phyloP scores from a whole-genome alignment of 768 basidiomycete species.

The Panellus pusillus region DNA sequence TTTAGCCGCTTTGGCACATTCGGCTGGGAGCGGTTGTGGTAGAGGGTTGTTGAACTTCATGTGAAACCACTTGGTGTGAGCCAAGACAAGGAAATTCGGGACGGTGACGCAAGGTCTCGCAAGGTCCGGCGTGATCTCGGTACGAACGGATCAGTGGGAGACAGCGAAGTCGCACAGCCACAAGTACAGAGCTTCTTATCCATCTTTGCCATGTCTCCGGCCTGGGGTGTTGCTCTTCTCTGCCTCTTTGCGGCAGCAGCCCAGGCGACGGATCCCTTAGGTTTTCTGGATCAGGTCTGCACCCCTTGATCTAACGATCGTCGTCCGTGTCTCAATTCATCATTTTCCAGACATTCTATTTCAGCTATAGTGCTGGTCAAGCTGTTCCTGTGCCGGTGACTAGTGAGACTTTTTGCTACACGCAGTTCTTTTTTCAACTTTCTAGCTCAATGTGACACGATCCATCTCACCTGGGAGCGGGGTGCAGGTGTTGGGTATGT shows the following conservation, averaged over 20 bases:
- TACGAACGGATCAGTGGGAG: too few relatives aligned
- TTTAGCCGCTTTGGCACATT: constrained; percentile 84
- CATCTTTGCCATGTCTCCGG: background rate
- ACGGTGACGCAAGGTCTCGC: too few relatives aligned
- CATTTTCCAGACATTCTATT: constrained; percentile 42
- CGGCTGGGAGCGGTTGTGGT: constrained; percentile 69
- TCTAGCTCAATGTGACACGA: constrained; percentile 45
- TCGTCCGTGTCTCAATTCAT: background rate
- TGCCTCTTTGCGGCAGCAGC: background rate
- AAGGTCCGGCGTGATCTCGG: too few relatives aligned
- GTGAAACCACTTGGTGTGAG: background rate
- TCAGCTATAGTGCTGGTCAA: constrained; percentile 39
- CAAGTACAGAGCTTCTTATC: background rate
- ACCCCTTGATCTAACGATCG: background rate
- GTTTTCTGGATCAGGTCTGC: constrained; percentile 32
- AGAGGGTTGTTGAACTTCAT: constrained; percentile 53
- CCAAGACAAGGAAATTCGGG: too few relatives aligned
- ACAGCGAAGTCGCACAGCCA: too few relatives aligned
- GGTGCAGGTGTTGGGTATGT: constrained; percentile 40
- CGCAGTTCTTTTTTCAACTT: background rate
- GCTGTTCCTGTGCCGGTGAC: constrained; percentile 41
- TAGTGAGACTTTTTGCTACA: constrained; percentile 24
- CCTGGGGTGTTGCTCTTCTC: background rate
- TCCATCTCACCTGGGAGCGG: constrained; percentile 44
- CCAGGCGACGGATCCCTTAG: background rate